A percentile compares a stretch with the other conserved stretches of the same genome.
Conservation (phyloP, 305 asterid species). For the Fraxinus albicans region DNA sequence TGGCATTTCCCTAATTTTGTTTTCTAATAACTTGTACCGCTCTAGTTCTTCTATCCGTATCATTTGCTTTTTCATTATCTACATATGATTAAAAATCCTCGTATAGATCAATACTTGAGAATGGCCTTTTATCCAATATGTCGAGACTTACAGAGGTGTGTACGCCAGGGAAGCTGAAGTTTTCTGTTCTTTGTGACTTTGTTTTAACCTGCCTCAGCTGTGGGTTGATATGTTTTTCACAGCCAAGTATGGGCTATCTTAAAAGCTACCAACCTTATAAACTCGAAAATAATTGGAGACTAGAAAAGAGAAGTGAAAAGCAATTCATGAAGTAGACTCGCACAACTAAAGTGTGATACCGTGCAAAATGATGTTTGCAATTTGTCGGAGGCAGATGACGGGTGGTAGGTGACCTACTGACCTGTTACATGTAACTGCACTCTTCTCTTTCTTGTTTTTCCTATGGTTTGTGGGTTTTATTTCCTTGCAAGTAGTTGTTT, state of each 20-base stretch:
- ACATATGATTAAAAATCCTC: not conserved
- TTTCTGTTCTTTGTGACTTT: not conserved
- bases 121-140: not conserved
- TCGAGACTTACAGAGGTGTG: not conserved
- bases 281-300: not conserved
- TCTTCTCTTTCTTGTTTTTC: not conserved
- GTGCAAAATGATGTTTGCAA: not conserved
- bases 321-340: not conserved
- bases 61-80: not conserved
- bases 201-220: not conserved
- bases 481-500: not conserved
- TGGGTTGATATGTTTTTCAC: not conserved
- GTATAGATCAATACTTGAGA: not conserved
- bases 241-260: not conserved
- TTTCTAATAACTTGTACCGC: not conserved
- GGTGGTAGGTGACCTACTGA: not conserved
- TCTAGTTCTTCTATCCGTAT: not conserved
- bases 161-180: not conserved
- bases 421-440: not conserved
- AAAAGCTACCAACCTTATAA: not conserved
- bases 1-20: not conserved
- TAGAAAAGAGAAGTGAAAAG: not conserved
- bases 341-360: not conserved
- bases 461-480: not conserved
- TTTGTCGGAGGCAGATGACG: not conserved